Evolutionary conservation across 805 yeast species (phyloP).

Genomic region (Monosporozyma servazzii): DNA sequence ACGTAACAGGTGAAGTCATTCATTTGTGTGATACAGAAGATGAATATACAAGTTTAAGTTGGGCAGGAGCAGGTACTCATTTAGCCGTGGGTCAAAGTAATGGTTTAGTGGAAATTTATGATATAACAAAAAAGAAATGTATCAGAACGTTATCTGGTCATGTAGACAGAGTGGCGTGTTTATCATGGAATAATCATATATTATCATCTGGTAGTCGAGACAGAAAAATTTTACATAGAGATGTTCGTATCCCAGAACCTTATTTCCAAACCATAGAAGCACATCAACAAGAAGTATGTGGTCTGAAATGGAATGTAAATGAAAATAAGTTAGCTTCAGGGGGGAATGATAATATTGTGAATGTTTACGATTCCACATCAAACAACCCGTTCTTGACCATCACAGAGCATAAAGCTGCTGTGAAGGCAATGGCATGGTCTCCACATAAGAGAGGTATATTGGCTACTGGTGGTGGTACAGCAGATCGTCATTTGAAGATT

Average conservation of each 20-base stretch:
- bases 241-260: conserved; percentile 81
- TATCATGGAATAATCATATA: conserved; percentile 91
- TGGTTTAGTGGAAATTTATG: conserved; percentile 93
- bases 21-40: conserved; percentile 64
- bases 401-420: conserved; percentile 86
- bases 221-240: conserved; percentile 75
- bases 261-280: conserved; percentile 58
- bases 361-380: conserved; percentile 75
- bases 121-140: conserved; percentile 71
- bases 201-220: conserved; percentile 84
- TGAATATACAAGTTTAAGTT: conserved; percentile 78
- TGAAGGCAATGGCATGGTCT: conserved; percentile 94
- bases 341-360: conserved; percentile 80
- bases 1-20: conserved; percentile 71
- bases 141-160: conserved; percentile 92
- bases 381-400: conserved; percentile 63
- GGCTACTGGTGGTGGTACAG: conserved; percentile 96
- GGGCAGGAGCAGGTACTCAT: conserved; percentile 95
- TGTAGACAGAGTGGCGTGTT: conserved; percentile 68
- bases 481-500: conserved; percentile 78
- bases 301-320: conserved; percentile 85
- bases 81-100: conserved; percentile 82
- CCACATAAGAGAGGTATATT: conserved; percentile 91
- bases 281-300: conserved; percentile 94
- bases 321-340: conserved; percentile 92